A percentile compares a stretch with the other conserved stretches of the same genome.
Conservation (phyloP, 2,329 filamentous ascomycete genomes). For the Periconia digitata region DNA sequence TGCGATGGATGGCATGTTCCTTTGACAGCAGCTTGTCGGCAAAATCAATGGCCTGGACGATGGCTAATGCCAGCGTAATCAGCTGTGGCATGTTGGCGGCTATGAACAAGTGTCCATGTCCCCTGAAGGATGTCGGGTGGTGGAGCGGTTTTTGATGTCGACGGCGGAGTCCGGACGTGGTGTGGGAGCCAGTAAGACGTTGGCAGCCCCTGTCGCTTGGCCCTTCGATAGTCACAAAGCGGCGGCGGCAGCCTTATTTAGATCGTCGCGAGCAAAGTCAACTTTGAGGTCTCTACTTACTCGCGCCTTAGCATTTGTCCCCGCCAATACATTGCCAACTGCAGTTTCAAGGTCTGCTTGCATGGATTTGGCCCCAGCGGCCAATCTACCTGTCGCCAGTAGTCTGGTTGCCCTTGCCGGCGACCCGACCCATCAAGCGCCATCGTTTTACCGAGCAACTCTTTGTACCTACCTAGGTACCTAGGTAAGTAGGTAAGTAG, state of each 20-base stretch:
- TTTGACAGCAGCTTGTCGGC: conserved; percentile 24
- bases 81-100: conserved; percentile 5
- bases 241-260: neutral
- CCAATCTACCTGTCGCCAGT: neutral
- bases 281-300: neutral
- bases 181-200: neutral
- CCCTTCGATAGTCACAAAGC: neutral
- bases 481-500: no score
- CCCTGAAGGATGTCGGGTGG: conserved; percentile 1
- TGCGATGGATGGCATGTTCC: conserved; percentile 25
- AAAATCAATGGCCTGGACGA: conserved; percentile 27
- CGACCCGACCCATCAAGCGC: no score
- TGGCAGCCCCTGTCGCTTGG: neutral
- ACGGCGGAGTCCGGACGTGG: conserved; percentile 2
- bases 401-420: no score
- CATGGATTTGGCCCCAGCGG: neutral
- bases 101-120: conserved; percentile 2
- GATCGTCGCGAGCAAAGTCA: neutral
- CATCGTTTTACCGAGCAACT: no score
- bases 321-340: neutral
- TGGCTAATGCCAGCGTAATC: conserved; percentile 19
- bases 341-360: neutral
- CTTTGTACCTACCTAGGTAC: no score
- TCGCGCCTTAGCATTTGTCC: neutral
- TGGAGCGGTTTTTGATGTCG: conserved; percentile 1